Conservation (phyloP, 176 grass and related monocot genomes). For the Aegilops tauschii region DNA sequence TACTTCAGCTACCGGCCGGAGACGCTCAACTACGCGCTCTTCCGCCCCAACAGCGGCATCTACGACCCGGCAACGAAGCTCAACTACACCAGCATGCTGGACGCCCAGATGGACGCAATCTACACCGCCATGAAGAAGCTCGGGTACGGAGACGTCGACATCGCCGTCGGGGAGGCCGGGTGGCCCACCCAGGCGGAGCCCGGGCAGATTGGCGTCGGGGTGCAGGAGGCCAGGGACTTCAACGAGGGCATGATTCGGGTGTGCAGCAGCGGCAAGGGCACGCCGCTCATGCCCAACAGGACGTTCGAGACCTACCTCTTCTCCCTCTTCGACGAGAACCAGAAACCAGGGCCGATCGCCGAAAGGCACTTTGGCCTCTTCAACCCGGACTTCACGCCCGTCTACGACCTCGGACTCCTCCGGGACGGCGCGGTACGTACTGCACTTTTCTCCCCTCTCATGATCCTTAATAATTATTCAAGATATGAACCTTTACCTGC, state of each 20-base stretch:
- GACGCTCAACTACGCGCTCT: slow-evolving; percentile 66
- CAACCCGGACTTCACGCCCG: slow-evolving; percentile 53
- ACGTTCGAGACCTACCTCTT: slow-evolving; percentile 80
- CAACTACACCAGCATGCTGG: slow-evolving; percentile 92
- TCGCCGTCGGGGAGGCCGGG: slow-evolving; percentile 77
- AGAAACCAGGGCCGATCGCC: slow-evolving; percentile 57
- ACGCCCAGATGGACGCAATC: slow-evolving; percentile 83
- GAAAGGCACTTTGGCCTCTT: slow-evolving; percentile 89
- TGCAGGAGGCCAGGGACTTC: slow-evolving; percentile 59
- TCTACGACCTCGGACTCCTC: slow-evolving; percentile 78
- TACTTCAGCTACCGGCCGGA: slow-evolving; percentile 71
- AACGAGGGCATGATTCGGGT: slow-evolving; percentile 64
- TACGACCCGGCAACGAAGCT: slow-evolving; percentile 48
- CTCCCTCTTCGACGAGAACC: slow-evolving; percentile 81
- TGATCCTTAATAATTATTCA: not conserved
- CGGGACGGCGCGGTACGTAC: slow-evolving; percentile 32
- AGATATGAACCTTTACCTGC: not conserved
- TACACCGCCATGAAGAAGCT: slow-evolving; percentile 64
- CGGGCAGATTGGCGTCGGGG: slow-evolving; percentile 66
- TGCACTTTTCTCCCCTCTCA: not conserved
- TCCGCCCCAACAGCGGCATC: slow-evolving; percentile 59
- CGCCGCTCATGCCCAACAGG: slow-evolving; percentile 65
- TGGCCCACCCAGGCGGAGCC: slow-evolving; percentile 68
- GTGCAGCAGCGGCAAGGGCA: slow-evolving; percentile 54
- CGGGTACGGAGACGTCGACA: slow-evolving; percentile 58